Base-by-base conservation (phyloP, 2,329 filamentous ascomycete genomes). In the Cladobotryum protrusum region DNA sequence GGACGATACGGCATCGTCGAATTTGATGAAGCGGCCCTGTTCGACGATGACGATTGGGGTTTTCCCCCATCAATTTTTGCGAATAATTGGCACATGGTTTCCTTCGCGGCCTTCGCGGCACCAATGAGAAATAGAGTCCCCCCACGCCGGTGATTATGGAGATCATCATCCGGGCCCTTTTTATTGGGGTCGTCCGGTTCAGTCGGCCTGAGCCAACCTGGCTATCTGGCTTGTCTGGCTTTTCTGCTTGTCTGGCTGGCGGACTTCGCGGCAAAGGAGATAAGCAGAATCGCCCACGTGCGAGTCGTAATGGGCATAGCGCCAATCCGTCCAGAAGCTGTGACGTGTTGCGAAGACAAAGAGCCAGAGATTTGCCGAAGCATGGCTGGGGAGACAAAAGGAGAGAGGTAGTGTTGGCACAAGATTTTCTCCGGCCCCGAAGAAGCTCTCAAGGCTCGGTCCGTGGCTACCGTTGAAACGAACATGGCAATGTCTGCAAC, bases 231-330 rank as follows among this genome's bases (percentile, higher is more conserved):
- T 29, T 6, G 24, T n/a, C n/a, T n/a, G n/a, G n/a, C n/a, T n/a
- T n/a, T n/a, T n/a, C n/a, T n/a, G n/a, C n/a, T 50, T 43, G 44
- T 15, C 49, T 29, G 48, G 24, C 42, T 49, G 45, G 50, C 50
- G 50, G 50, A 43, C 47, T 42, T 52, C 50, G 50, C 50, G 45
- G 50, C 47, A 52, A 52, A 45, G 32, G 36, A 49, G 42, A 52
- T 45, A 44, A 51, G 44, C 35, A 51, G 17, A 37, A 29, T 29
- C 24, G 34, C 50, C 47, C 50, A 49, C 50, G 50, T 52, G 50
- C 47, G 37, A 52, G 44, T 48, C 48, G 17, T 18, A 41, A 52
- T 24, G 34, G 50, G 46, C 43, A 46, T 52, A 52, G 50, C 50
- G 46, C 50, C 40, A 39, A 51, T 47, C 29, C 42, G 32, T 39